Base-by-base conservation (phyloP, 2,329 filamentous ascomycete species). In the Fusarium luffae region DNA sequence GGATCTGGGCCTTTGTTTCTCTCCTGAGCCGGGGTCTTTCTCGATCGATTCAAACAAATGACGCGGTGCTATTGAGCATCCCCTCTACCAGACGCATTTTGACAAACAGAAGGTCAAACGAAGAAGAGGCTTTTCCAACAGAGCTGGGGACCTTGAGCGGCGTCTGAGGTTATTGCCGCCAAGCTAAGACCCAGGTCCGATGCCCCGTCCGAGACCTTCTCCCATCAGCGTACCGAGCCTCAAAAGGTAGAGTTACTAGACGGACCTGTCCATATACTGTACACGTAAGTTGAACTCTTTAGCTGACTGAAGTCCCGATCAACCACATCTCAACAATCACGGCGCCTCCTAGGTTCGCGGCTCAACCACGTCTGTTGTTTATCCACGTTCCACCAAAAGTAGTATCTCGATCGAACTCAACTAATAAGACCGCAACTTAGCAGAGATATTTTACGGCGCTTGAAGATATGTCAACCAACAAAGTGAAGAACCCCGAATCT, bases 261-360 rank as follows among this genome's bases (percentile, higher is more conserved):
- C 32, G 32, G 18, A 25, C 19, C 49, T 27, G 27, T n/a, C 21
- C 16, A 54, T 28, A 28, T 27, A 21, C 63, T 65, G 47, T 27
- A 55, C 51, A 66, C 19, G n/a, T 37, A 32, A 44, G 54, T 57
- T 58, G 59, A 62, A 70, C 59, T 68, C 63, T 67, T 63, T 41
- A 63, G 43, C 62, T 56, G 44, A 21, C 30, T 66, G 54, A 61
- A 68, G 66, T 68, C 59, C 51, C 54, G 27, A 41, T 54, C 46
- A 46, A 66, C 46, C 57, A 66, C 54, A 65, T 64, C 72, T 63
- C 65, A 73, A 71, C 67, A 63, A 60, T 61, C 55, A 71, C 63
- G 63, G 72, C 69, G 64, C 62, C 63, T 71, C 66, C 66, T 25
- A 27, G 21, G 41, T 27, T 34, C 32, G 37, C 23, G 10, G 19